A percentile compares a stretch with the other conserved stretches of the same genome.
Evolutionary conservation across 2,329 filamentous ascomycete species (phyloP).

Genomic region (Herpotrichia juniperi): DNA sequence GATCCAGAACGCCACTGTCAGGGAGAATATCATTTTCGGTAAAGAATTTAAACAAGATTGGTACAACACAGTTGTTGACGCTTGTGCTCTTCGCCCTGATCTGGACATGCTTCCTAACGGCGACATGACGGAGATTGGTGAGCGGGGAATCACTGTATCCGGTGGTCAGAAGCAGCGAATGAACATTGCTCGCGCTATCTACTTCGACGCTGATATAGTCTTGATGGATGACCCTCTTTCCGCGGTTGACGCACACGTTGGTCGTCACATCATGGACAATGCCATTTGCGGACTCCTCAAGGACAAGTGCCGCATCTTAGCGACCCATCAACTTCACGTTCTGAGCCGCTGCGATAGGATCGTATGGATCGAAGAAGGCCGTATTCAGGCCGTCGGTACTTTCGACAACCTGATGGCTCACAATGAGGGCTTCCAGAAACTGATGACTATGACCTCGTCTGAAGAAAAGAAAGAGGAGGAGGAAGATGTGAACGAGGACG

Average conservation of each 20-base stretch:
- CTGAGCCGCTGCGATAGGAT: slow-evolving; percentile 89
- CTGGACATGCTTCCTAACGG: slow-evolving; percentile 91
- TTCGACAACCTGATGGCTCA: slow-evolving; percentile 85
- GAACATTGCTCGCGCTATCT: slow-evolving; percentile 84
- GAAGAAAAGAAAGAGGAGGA: slow-evolving; percentile 57
- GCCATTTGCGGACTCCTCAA: slow-evolving; percentile 88
- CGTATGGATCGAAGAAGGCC: slow-evolving; percentile 88
- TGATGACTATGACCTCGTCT: slow-evolving; percentile 82
- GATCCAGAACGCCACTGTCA: slow-evolving; percentile 91
- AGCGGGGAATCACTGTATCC: slow-evolving; percentile 92
- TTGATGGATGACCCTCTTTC: slow-evolving; percentile 70
- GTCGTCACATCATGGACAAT: slow-evolving; percentile 82
- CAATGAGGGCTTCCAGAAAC: slow-evolving; percentile 76
- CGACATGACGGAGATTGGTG: slow-evolving; percentile 90
- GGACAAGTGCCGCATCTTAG: slow-evolving; percentile 87
- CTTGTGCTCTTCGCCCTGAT: slow-evolving; percentile 84
- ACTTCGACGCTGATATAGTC: slow-evolving; percentile 67
- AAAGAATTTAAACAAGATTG: slow-evolving; percentile 73
- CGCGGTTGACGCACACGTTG: slow-evolving; percentile 64
- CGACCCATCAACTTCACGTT: slow-evolving; percentile 94
- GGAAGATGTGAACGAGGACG: slow-evolving; percentile 57
- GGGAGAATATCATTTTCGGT: slow-evolving; percentile 90
- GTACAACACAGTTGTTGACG: slow-evolving; percentile 84
- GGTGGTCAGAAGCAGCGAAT: slow-evolving; percentile 94
- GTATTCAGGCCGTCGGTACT: slow-evolving; percentile 83